A percentile compares a stretch with the other conserved stretches of the same genome.
Evolutionary conservation across 2,329 filamentous ascomycete genomes (phyloP).

Genomic region (Aspergillus melleus): DNA sequence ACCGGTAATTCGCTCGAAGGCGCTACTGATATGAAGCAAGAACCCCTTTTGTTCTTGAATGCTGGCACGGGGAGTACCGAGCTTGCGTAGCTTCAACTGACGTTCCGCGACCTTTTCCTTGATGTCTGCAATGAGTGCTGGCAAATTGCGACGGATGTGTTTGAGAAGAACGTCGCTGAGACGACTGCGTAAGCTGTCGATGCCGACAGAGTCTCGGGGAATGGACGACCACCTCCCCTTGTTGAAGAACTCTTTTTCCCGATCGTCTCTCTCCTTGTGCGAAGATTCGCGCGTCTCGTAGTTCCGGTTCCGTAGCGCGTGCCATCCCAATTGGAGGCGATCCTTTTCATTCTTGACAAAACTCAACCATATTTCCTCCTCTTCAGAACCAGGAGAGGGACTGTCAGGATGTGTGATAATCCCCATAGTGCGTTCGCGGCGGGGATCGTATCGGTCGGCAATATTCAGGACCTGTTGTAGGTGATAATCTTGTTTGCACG

Average conservation of each 20-base stretch:
- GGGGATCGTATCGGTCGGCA: constrained; percentile 36
- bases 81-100: constrained; percentile 22
- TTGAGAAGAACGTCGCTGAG: constrained; percentile 39
- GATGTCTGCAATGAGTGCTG: constrained; percentile 39
- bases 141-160: constrained; percentile 31
- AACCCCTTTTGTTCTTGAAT: constrained; percentile 27
- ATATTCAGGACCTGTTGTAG: constrained; percentile 59
- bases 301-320: constrained; percentile 48
- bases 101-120: constrained; percentile 36
- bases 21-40: constrained; percentile 36
- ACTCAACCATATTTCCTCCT: constrained; percentile 35
- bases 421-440: constrained; percentile 39
- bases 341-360: constrained; percentile 45
- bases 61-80: constrained; percentile 26
- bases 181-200: constrained; percentile 37
- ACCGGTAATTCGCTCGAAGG: constrained; percentile 39
- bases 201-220: constrained; percentile 28
- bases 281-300: constrained; percentile 33
- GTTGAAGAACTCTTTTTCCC: constrained; percentile 37
- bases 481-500: constrained; percentile 53
- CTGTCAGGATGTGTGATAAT: constrained; percentile 52
- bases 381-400: constrained; percentile 35
- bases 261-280: constrained; percentile 29
- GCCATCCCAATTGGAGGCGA: constrained; percentile 50
- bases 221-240: constrained; percentile 28